Evolutionary conservation across 768 basidiomycete genomes (phyloP), one percentile per base, ranked within the genome.

Genomic region (Phallus indusiatus): DNA sequence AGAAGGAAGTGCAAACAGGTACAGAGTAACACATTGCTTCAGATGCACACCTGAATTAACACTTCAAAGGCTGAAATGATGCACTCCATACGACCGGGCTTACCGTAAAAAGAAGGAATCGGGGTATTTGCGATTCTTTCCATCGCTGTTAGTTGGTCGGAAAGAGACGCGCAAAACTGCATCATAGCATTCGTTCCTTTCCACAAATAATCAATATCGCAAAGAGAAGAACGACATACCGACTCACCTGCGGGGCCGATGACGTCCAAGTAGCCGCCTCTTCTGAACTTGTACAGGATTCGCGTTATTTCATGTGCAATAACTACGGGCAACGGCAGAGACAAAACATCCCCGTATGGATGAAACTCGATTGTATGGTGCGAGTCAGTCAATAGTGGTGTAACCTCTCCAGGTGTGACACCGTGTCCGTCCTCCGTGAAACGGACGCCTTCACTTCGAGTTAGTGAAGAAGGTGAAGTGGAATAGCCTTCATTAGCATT

Each of bases 51-150:
- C 83, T 65, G 92, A 87, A 88, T 59, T 64, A 66, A 34, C 55
- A 47, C n/a, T 53, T 51, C 34, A 49, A n/a, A 48, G 24, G 66
- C 17, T 21, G 47, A 5, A 18, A 36, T 28, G 49, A 17, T 33
- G 12, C 47, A 17, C 21, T 21, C 6, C 22, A 20, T 18, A 17
- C 47, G 49, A 56, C 2, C 28, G 56, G 61, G n/a, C 60, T 60
- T 21, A 52, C 42, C 46, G 60, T 56, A 56, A 47, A 56, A 56
- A 2, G 57, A 52, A 28, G 57, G 90, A 53, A 92, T 89, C 0
- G 87, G 88, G 10, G 90, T 90, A 69, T 89, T 92, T 16, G 90
- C 88, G 36, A 94, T 79, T n/a, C 94, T 81, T 72, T 97, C 94
- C 85, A 96, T 90, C 5, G 78, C 77, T 16, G 85, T 82, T 65